Percentiles rank a stretch among this genome's conserved stretches.
Conservation (phyloP, 805 yeast species). For the Kodamaea restingae region DNA sequence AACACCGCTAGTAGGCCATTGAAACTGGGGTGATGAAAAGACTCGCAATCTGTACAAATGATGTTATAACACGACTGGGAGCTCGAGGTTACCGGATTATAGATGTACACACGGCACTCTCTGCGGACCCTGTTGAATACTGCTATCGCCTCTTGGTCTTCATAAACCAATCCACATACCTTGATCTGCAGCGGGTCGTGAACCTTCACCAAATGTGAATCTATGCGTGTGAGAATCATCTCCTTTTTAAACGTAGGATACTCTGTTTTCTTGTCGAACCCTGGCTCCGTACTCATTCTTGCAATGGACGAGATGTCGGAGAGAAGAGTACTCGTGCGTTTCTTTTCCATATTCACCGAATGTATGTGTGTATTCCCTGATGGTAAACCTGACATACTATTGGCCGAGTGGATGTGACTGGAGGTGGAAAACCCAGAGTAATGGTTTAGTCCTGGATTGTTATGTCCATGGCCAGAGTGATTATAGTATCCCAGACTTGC, state of each 20-base stretch:
- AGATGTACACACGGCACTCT: conserved; percentile 50
- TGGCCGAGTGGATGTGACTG: not conserved
- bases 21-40: conserved; percentile 29
- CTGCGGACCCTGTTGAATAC: conserved; percentile 42
- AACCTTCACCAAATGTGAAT: conserved; percentile 32
- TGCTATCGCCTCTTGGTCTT: conserved; percentile 59
- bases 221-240: conserved; percentile 62
- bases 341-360: conserved; percentile 40
- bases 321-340: conserved; percentile 39
- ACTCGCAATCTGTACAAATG: conserved; percentile 35
- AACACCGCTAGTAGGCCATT: conserved; percentile 47
- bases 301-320: conserved; percentile 44
- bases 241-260: conserved; percentile 51
- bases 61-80: conserved; percentile 29
- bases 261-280: conserved; percentile 22
- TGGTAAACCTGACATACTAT: no score
- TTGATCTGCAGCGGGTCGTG: conserved; percentile 27
- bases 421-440: not conserved
- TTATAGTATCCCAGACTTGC: not conserved
- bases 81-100: conserved; percentile 29
- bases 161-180: conserved; percentile 38
- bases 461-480: not conserved
- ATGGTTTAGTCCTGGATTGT: not conserved
- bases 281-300: conserved; percentile 40
- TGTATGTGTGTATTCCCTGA: conserved; percentile 16